Conservation (phyloP, 208 protist species). For the Crithidia sp. region DNA sequence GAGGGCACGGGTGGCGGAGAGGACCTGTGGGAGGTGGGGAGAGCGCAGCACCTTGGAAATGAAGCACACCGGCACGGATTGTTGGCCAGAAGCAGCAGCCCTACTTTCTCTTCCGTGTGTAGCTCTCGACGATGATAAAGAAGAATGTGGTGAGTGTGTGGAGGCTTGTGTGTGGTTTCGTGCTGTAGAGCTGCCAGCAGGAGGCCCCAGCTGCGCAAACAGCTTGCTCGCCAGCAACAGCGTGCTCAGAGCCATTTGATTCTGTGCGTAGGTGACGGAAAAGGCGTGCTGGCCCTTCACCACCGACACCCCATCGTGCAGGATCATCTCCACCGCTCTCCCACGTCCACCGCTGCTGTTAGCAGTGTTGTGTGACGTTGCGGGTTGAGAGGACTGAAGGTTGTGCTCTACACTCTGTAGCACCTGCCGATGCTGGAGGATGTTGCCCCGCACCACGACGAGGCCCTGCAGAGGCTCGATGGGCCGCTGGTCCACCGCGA, state of each 20-base stretch:
- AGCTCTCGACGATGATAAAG: too few species aligned
- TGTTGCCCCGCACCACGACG: constrained; percentile 44
- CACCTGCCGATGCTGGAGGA: constrained; percentile 48
- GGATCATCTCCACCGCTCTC: constrained; percentile 49
- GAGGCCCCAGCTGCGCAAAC: constrained; percentile 31
- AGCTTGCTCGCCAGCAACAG: constrained; percentile 59
- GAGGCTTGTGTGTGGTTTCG: background rate
- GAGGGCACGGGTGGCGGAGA: constrained; percentile 32
- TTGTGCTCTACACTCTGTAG: constrained; percentile 23
- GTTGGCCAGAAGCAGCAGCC: background rate
- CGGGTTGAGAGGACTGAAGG: background rate
- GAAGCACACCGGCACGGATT: constrained; percentile 45
- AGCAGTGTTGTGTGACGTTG: background rate
- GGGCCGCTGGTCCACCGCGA: constrained; percentile 62
- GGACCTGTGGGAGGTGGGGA: constrained; percentile 44
- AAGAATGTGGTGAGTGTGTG: too few species aligned
- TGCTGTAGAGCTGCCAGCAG: background rate
- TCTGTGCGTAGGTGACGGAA: constrained; percentile 80
- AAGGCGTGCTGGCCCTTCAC: constrained; percentile 57
- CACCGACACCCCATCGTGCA: constrained; percentile 83
- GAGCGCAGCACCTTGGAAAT: constrained; percentile 73
- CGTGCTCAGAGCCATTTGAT: constrained; percentile 72
- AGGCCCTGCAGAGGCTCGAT: constrained; percentile 54
- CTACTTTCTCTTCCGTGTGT: background rate
- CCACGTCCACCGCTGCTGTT: background rate